These are phyloP conservation scores for Russula griseocarnosa DNA, from an alignment of 768 basidiomycete genomes.

Conservation along the genomic window DNA sequence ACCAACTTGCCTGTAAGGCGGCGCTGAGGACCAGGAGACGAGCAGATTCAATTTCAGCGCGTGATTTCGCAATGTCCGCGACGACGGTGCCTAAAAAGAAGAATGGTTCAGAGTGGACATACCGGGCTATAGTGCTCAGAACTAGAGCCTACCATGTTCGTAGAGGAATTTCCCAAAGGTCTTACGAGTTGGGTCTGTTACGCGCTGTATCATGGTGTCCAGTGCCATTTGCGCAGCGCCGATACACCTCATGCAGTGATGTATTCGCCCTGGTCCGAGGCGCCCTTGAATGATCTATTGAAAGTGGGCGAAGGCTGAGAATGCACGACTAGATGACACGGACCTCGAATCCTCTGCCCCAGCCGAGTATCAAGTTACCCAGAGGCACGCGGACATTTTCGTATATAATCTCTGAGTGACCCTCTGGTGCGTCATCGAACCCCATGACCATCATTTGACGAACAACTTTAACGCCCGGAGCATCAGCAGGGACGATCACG, in stretches of 20 bases:
- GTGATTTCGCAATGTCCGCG: conserved; percentile 84
- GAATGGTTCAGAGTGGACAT: neutral
- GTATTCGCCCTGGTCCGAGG: conserved; percentile 92
- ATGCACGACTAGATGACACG: conserved; percentile 6
- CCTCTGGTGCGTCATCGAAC: conserved; percentile 93
- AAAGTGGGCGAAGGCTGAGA: conserved; percentile 2
- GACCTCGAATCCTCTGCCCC: conserved; percentile 94
- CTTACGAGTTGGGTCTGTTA: conserved; percentile 86
- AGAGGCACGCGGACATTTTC: conserved; percentile 90
- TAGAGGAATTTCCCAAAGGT: conserved; percentile 92
- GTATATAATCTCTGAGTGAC: conserved; percentile 93
- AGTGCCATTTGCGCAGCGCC: conserved; percentile 82
- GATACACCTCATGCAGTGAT: conserved; percentile 97
- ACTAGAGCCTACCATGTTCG: conserved; percentile 67
- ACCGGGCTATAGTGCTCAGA: neutral
- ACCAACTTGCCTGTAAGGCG: conserved; percentile 62
- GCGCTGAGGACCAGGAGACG: conserved; percentile 89
- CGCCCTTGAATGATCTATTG: conserved; percentile 89
- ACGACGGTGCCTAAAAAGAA: conserved; percentile 69
- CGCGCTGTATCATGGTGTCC: conserved; percentile 83
- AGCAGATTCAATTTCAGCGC: conserved; percentile 89
- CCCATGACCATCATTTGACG: conserved; percentile 94
- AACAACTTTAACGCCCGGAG: conserved; percentile 82
- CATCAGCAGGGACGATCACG: conserved; percentile 86
- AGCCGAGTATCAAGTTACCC: conserved; percentile 79